phyloP scores from a whole-genome alignment of 345 rosid species.

The Iberis pinnata region DNA sequence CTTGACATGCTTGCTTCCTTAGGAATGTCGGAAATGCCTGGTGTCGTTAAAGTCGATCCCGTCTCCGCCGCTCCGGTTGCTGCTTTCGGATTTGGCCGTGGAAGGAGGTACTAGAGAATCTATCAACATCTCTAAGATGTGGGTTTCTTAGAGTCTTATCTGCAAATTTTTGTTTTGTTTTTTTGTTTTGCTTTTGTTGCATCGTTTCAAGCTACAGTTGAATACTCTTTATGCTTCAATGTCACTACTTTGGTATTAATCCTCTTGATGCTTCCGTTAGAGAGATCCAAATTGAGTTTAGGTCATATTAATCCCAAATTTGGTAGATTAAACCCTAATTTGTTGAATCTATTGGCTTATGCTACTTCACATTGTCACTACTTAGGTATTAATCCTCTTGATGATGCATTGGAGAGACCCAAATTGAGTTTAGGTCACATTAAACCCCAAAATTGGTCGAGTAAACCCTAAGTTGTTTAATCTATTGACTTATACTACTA shows the following conservation, averaged over 20 bases:
- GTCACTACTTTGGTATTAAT: background rate
- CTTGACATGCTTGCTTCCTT: background rate
- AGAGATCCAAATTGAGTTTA: background rate
- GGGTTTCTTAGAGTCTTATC: background rate
- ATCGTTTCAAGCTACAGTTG: conserved; percentile 1
- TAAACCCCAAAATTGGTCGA: too few species aligned
- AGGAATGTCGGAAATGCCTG: background rate
- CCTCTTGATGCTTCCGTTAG: background rate
- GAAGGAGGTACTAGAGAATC: background rate
- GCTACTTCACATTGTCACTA: background rate
- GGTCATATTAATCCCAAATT: background rate
- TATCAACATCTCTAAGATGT: background rate
- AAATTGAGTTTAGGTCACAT: too few species aligned
- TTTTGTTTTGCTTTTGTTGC: conserved; percentile 14
- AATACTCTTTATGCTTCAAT: conserved; percentile 5
- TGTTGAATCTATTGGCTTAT: too few species aligned
- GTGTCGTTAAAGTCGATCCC: background rate
- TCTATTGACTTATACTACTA: background rate
- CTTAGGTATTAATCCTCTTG: background rate
- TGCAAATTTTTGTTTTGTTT: conserved; percentile 10
- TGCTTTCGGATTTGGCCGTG: too few species aligned
- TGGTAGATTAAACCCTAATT: too few species aligned
- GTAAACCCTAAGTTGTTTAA: too few species aligned
- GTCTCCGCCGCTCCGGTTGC: background rate
- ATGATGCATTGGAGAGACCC: too few species aligned